Base-by-base conservation (phyloP, 2,329 filamentous ascomycete species). In the Alternaria consortialis region DNA sequence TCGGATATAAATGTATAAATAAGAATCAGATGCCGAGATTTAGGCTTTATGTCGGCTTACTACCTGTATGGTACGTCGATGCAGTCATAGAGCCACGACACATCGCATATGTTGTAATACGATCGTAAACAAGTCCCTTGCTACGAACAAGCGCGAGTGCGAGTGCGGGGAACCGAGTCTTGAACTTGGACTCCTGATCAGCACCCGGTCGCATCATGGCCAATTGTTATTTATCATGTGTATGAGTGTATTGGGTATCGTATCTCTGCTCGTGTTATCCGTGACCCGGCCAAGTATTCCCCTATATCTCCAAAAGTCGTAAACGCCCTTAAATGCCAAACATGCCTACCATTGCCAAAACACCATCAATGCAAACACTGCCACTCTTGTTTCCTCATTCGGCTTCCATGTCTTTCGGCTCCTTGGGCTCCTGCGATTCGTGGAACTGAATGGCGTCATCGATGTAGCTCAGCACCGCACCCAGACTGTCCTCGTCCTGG, bases 401-500 rank as follows among this genome's bases (percentile, higher is more conserved):
- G 23, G 47, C 23, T n/a, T 60, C 56, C 32, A 58, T 20, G 8
- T 85, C 84, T 50, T 86, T 86, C 6, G 93, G 90, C 77, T 97
- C 94, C 71, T 87, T 89, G 8, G 94, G 94, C 79, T 97, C 94
- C 77, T 97, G 94, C 12, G 93, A 92, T 78, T 97, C 94, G 75
- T 97, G 92, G 78, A 88, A 97, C 77, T 97, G 94, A 67, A 97
- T 95, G 29, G 92, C 91, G 80, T 97, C 93, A 77, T 97, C 94
- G 70, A 97, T 95, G 80, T 96, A 93, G 83, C 93, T 97, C 69
- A 97, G 80, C 27, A 97, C 90, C 2, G 86, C 89, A 1, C 86
- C 90, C 4, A 98, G 89, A 74, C 94, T 98, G 72, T 98, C 93
- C 80, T 98, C 94, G 72, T 97, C 90, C 67, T 95, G 91, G 29